Evolutionary conservation across 2,329 filamentous ascomycete genomes (phyloP).

Genomic region (Endothia cerciana): DNA sequence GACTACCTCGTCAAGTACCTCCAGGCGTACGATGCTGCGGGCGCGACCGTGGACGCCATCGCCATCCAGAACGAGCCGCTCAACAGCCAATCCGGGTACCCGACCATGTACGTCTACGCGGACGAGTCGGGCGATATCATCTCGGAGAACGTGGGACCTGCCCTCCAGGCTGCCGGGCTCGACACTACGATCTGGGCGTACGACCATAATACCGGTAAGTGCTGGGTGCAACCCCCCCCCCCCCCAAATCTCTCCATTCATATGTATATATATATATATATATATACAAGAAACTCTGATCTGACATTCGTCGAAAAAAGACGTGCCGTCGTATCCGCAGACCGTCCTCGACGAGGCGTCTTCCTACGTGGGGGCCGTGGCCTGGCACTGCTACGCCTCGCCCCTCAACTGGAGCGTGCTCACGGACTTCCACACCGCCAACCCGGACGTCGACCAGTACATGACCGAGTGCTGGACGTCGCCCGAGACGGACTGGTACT

Average conservation of each 20-base stretch:
- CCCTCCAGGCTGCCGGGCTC: slow-evolving; percentile 43
- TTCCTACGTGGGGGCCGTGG: slow-evolving; percentile 39
- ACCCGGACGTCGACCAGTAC: slow-evolving; percentile 47
- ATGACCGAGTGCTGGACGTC: slow-evolving; percentile 55
- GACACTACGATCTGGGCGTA: slow-evolving; percentile 51
- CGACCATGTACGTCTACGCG: slow-evolving; percentile 45
- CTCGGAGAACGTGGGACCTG: slow-evolving; percentile 44
- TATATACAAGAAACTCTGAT: neutral
- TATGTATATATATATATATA: too few relatives aligned
- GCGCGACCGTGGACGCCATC: slow-evolving; percentile 45
- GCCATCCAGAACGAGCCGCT: slow-evolving; percentile 51
- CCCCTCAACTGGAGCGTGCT: slow-evolving; percentile 43
- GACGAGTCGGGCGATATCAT: slow-evolving; percentile 44
- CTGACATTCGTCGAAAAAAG: slow-evolving; percentile 24
- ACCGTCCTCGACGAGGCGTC: slow-evolving; percentile 42
- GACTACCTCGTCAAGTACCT: slow-evolving; percentile 49
- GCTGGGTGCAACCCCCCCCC: too few relatives aligned
- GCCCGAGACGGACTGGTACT: slow-evolving; percentile 41
- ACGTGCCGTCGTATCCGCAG: slow-evolving; percentile 42
- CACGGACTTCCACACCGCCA: slow-evolving; percentile 44
- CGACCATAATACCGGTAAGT: slow-evolving; percentile 43
- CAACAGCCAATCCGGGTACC: slow-evolving; percentile 43
- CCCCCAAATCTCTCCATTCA: neutral
- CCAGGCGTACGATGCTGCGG: slow-evolving; percentile 42
- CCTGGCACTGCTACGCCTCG: slow-evolving; percentile 48